Base-by-base conservation (phyloP, 1,284 basidiomycete species). In the Naganishia liquefaciens region DNA sequence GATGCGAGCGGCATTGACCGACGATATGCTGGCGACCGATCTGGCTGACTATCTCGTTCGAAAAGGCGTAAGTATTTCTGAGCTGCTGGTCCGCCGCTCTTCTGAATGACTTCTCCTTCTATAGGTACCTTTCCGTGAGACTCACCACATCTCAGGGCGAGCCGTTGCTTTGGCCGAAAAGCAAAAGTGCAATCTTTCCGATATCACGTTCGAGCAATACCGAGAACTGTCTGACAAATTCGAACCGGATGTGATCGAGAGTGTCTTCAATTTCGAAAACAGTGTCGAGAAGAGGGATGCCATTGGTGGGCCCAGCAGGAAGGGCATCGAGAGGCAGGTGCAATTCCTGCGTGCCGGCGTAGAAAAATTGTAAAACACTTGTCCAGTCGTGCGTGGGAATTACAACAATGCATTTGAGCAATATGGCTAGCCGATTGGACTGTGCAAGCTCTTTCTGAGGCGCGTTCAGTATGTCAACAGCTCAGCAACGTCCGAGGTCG, bases 1-100 rank as follows among this genome's bases (percentile, higher is more conserved):
- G 82, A 98, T 98, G 95, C 84, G 83, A 53, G 83, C 85, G 62
- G 92, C 93, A 0, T 79, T 98, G 71, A 97, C 95, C 10, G 93
- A 93, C 85, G 95, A 99, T 78, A 91, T 98, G 72, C 87, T 99
- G 50, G 95, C 95, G 6, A 99, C 95, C 15, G 95, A 99, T 75
- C 81, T 99, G 43, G 96, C 95, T 10, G 95, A 99, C 77, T 98
- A 99, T 79, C 88, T 98, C 50, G 95, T 98, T 67, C 89, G 93
- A 73, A 97, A 97, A 84, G 95, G 95, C 69, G 93, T 94, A 78
- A 73, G 89, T 82, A 25, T 7, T 4, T 17, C 30, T 10, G 5
- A 9, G 15, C 19, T 42, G 17, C 27, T 19, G 11, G 11, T 46
- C 30, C n/a, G n/a, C 19, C 11, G 10, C 17, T 30, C 11, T 5